A percentile compares a stretch with the other conserved stretches of the same genome.
Conservation (phyloP, 2,329 filamentous ascomycete species). For the Cordyceps farinosa region DNA sequence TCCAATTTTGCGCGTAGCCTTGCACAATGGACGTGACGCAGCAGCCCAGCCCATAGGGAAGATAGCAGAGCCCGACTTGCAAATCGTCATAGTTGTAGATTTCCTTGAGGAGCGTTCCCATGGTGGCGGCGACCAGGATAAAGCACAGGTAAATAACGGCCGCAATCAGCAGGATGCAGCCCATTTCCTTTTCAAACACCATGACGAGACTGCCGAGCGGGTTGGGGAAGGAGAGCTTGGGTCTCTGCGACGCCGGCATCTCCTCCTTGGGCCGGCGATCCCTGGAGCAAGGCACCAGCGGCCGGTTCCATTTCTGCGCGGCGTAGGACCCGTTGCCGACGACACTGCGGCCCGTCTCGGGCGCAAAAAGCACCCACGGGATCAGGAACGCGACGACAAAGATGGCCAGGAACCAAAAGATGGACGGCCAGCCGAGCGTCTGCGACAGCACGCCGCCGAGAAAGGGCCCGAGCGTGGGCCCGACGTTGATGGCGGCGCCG, state of each 20-base stretch:
- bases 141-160: constrained; percentile 55
- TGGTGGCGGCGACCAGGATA: constrained; percentile 50
- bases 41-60: constrained; percentile 52
- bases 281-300: constrained; percentile 47
- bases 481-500: constrained; percentile 55
- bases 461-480: constrained; percentile 54
- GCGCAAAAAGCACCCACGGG: constrained; percentile 53
- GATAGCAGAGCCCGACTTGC: constrained; percentile 51
- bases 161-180: constrained; percentile 49
- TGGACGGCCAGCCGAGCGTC: constrained; percentile 63
- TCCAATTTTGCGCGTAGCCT: constrained; percentile 60
- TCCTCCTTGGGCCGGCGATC: constrained; percentile 32
- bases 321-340: constrained; percentile 62
- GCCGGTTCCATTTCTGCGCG: constrained; percentile 56
- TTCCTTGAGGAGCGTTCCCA: constrained; percentile 48
- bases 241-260: constrained; percentile 33
- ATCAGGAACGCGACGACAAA: constrained; percentile 48
- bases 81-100: constrained; percentile 51
- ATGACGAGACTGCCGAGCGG: constrained; percentile 53
- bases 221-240: constrained; percentile 52
- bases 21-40: constrained; percentile 47
- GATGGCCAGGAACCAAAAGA: constrained; percentile 68
- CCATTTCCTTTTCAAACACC: constrained; percentile 56
- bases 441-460: constrained; percentile 62
- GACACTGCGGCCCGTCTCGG: constrained; percentile 56